A percentile compares a stretch with the other conserved stretches of the same genome.
These are phyloP conservation scores for Aspergillus ostianus DNA, from an alignment of 495 filamentous ascomycete genomes.

Conservation along the genomic window DNA sequence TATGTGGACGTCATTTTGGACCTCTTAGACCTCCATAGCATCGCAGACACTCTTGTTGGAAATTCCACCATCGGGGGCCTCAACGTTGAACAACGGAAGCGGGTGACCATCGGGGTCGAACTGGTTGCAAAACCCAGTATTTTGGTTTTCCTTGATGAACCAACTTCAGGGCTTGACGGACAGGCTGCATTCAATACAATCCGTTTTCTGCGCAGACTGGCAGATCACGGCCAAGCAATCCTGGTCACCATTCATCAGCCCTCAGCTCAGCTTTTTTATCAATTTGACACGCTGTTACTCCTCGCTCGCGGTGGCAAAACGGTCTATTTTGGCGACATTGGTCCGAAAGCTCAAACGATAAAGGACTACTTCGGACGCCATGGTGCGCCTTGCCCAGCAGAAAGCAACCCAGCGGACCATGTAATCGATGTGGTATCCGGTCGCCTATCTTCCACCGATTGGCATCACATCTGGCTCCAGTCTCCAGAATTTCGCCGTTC, in stretches of 20 bases:
- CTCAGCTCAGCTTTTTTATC: conserved; percentile 64
- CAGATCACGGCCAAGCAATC: conserved; percentile 66
- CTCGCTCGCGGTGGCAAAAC: conserved; percentile 48
- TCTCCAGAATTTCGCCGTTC: conserved; percentile 47
- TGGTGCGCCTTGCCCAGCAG: conserved; percentile 52
- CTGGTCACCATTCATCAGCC: conserved; percentile 77
- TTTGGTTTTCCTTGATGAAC: conserved; percentile 74
- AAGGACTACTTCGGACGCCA: neutral
- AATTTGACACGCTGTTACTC: conserved; percentile 69
- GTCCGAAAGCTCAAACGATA: neutral
- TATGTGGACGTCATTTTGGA: conserved; percentile 59
- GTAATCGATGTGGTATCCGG: conserved; percentile 79
- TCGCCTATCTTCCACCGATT: conserved; percentile 34
- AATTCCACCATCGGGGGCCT: conserved; percentile 44
- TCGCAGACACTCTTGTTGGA: conserved; percentile 54
- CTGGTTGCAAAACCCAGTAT: conserved; percentile 63
- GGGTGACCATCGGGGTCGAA: conserved; percentile 68
- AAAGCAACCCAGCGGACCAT: conserved; percentile 82
- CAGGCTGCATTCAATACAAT: conserved; percentile 63
- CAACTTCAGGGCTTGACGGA: conserved; percentile 67
- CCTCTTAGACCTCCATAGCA: conserved; percentile 55
- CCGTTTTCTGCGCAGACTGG: conserved; percentile 62
- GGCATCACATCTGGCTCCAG: conserved; percentile 63
- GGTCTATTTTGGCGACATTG: neutral
- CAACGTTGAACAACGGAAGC: conserved; percentile 59